Base-by-base conservation (phyloP, 2,329 filamentous ascomycete genomes). In the Colletotrichum noveboracense region DNA sequence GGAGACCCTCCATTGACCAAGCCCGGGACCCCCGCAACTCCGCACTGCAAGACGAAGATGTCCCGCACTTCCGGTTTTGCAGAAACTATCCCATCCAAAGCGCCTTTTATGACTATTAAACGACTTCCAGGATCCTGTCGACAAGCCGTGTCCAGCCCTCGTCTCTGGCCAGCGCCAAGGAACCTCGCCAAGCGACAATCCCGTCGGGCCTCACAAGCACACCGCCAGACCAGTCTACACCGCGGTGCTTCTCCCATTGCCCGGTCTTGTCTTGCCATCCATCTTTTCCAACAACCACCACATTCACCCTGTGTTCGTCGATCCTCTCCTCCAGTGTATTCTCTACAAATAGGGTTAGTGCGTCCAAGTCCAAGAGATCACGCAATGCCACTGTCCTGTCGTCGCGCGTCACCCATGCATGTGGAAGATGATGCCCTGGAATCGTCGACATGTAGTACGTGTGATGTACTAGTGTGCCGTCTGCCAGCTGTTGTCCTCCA, bases 171-270 rank as follows among this genome's bases (percentile, higher is more conserved):
- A 32, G 62, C 6, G 61, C 0, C 61, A 65, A 43, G 7, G 61
- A 65, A 7, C 61, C 61, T 65, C 32, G 61, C 61, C 61, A 65
- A 13, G 61, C 61, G 34, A 65, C 61, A 38, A 65, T 65, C 30
- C 61, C 61, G 61, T 65, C 61, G 61, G 61, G 61, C 34, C 61
- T 65, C n/a, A 65, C 61, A 6, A 65, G 61, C 30, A 65, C 61
- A 26, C 61, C 61, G 12, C 61, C 61, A 38, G 61, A 65, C 32
- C 61, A 0, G 7, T 65, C 34, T 28, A 65, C 61, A 65, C 61
- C 61, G 61, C 61, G 34, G n/a, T 65, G 10, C 14, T 38, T 65
- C 13, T 43, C 16, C 61, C 61, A 60, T 10, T 60, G 56, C 56
- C 56, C 56, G 0, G 26, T 60, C 56, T 18, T n/a, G 1, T 60